Base-by-base conservation (phyloP, 306 rosid genomes). In the Lotus japonicus region DNA sequence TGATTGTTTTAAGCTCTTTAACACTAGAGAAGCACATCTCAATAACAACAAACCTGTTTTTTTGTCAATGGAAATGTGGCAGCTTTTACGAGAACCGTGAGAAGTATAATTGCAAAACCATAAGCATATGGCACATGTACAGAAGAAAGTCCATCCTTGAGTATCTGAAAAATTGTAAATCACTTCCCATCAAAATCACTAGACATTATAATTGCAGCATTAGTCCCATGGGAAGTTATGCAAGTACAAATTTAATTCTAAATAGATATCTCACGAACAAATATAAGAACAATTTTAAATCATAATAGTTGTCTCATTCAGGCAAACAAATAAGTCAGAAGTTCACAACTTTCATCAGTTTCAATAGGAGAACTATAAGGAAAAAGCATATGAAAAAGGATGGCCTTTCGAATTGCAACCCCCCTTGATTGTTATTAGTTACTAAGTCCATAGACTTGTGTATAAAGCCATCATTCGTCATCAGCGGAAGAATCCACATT, bases 61-160 rank as follows among this genome's bases (percentile, higher is more conserved):
- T 87, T 91, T 8, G 97, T 81, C 83, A 91, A 78, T 3, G 97
- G 97, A 83, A 86, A 91, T 2, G 97, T 91, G 39, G 84, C 89
- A 66, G 89, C 97, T 80, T 91, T 91, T 31, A 91, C 95, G 45
- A 91, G 80, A 84, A 91, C 70, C 0, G 97, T 91, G 39, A 91
- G 95, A 14, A 91, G 84, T 71, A 95, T 91, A 78, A 95, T 95
- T 13, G 99, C 96, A 78, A 95, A 95, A 36, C 99, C 99, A 87
- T 95, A 91, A 9, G 96, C 80, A 66, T 95, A 95, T 1, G 99
- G 97, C 48, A 81, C 92, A 75, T 95, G 96, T 58, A 87, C 33
- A 69, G 88, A 9, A 56, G 95, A 88, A 35, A 95, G 91, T 48
- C 97, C 99, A 56, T 84, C 91, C 79, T 95, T 85, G 43, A 95